These are phyloP conservation scores for Phytophthora pluvialis DNA, from an alignment of 352 stramenopile species.

Conservation along the genomic window DNA sequence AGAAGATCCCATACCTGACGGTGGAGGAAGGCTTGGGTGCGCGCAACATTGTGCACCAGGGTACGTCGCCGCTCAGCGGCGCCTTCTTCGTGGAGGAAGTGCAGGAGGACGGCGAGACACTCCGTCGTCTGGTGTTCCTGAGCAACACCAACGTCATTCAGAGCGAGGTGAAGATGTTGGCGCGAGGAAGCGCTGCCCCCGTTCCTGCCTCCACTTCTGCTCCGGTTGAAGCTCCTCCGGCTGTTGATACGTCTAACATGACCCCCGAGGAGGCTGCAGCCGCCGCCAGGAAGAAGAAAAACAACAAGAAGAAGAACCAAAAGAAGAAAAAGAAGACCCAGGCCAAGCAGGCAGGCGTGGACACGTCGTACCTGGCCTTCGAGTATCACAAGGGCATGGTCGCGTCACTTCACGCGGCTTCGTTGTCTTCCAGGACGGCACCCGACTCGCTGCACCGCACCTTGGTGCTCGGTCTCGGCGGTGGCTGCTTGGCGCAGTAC, in stretches of 20 bases:
- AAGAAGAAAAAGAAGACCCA: slow-evolving; percentile 56
- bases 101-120: slow-evolving; percentile 45
- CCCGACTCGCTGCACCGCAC: slow-evolving; percentile 36
- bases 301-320: slow-evolving; percentile 71
- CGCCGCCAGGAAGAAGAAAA: slow-evolving; percentile 51
- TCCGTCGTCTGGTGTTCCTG: slow-evolving; percentile 78
- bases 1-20: slow-evolving; percentile 78
- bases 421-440: slow-evolving; percentile 27
- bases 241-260: slow-evolving; percentile 22
- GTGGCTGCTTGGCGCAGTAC: slow-evolving; percentile 72
- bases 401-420: slow-evolving; percentile 55
- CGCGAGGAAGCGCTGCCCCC: slow-evolving; percentile 1
- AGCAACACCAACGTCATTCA: slow-evolving; percentile 80
- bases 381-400: slow-evolving; percentile 86
- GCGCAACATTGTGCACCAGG: slow-evolving; percentile 65
- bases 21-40: slow-evolving; percentile 65
- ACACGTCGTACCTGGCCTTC: slow-evolving; percentile 70
- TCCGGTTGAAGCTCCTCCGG: slow-evolving; percentile 11
- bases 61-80: slow-evolving; percentile 56
- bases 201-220: slow-evolving; percentile 8
- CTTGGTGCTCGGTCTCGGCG: slow-evolving; percentile 74
- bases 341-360: slow-evolving; percentile 41
- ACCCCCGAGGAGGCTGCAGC: slow-evolving; percentile 34
- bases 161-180: slow-evolving; percentile 67
- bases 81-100: slow-evolving; percentile 82